Evolutionary conservation across 306 rosid species (phyloP).

Genomic region (Cucurbita pepo): DNA sequence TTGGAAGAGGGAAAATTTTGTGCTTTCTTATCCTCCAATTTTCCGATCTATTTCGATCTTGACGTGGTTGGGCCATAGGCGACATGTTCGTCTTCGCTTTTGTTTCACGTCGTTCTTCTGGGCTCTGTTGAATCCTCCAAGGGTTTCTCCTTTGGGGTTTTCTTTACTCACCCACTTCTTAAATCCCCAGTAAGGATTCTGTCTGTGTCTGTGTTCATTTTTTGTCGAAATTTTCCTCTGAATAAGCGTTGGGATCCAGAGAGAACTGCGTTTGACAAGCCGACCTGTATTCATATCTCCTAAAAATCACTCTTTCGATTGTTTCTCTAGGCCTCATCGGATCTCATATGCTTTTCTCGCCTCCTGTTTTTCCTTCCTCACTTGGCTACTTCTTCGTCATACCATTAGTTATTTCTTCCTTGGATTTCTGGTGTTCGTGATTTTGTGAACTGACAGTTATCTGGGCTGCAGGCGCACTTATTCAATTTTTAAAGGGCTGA

Average conservation of each 20-base stretch:
- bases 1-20: background rate
- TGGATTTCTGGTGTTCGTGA: constrained; percentile 17
- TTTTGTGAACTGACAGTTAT: constrained; percentile 24
- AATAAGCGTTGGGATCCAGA: background rate
- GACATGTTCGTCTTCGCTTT: background rate
- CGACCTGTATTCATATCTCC: background rate
- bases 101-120: background rate
- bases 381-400: background rate
- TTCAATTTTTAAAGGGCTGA: constrained; percentile 31
- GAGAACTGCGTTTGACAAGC: background rate
- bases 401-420: constrained; percentile 3
- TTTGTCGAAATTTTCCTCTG: background rate
- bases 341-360: background rate
- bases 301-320: background rate
- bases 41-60: background rate
- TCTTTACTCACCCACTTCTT: background rate
- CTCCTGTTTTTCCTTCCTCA: background rate
- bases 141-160: background rate
- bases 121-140: background rate
- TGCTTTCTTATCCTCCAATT: background rate
- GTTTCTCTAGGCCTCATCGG: background rate
- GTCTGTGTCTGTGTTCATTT: too few relatives aligned
- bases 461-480: constrained; percentile 40
- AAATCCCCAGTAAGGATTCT: background rate
- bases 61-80: background rate